Base-by-base conservation (phyloP, 345 rosid species). In the Dovyalis caffra region DNA sequence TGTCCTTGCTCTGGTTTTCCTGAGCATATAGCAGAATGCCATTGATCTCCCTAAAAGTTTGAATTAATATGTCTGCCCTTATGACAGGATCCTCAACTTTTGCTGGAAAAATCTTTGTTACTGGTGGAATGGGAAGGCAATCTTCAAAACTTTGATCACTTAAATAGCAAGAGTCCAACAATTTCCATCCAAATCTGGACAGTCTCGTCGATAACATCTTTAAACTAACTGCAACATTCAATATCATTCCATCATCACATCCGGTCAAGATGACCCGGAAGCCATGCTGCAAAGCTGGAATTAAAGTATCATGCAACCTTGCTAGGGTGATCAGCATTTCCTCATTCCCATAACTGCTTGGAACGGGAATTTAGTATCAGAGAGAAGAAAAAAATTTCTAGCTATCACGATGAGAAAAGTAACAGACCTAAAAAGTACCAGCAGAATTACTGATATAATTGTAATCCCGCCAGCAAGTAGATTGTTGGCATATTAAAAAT, bases 21-120 rank as follows among this genome's bases (percentile, higher is more conserved):
- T 69, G 79, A 68, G 81, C 77, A 70, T 83, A 92, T 28, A 84
- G 74, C 20, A 91, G 78, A 71, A 88, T 76, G 79, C 87, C 97
- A 82, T 84, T 84, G 64, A 95, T 84, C 81, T 95, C 97, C 84
- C 88, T 81, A 69, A 93, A 78, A 66, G 92, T 88, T 84, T 93
- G 96, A 71, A 95, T 80, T 76, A 95, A 76, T 75, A 95, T 88
- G 78, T 95, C 97, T 72, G 90, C 88, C 79, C 99, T 88, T 72
- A 95, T 78, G 73, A 90, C 69, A 64, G 99, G 99, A 82, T 95
- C 98, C 80, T 93, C 98, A 23, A 95, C 89, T 57, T 86, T 90
- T 57, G 97, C 91, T 1, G 99, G 97, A 74, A 91, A 88, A 77
- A 95, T 91, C 87, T 93, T 93, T 33, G 94, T 81, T 67, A 82